phyloP scores from a whole-genome alignment of 306 rosid species.

The Pachyrhizus erosus region DNA sequence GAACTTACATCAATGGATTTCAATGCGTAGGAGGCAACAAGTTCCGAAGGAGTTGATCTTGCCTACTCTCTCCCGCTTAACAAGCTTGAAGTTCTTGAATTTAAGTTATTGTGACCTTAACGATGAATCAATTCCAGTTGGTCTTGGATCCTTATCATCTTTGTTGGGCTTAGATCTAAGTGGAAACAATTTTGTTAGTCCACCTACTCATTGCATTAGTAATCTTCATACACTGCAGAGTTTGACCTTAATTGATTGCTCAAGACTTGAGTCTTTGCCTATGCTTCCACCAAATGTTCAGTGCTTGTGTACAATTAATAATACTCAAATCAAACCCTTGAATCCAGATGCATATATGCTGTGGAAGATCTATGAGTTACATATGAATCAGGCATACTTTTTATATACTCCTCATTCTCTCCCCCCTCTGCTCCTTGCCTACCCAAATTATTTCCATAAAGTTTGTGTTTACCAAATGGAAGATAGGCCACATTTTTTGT shows the following conservation, averaged over 20 bases:
- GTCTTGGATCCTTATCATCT: constrained; percentile 10
- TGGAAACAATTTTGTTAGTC: background rate
- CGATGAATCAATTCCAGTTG: constrained; percentile 1
- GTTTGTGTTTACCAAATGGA: constrained; percentile 9
- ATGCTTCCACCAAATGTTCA: constrained; percentile 32
- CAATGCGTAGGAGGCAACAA: background rate
- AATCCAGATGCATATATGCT: constrained; percentile 18
- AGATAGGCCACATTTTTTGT: background rate
- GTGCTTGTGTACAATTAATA: background rate
- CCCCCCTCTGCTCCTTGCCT: background rate
- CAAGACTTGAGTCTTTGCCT: constrained; percentile 26
- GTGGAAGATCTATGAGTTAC: constrained; percentile 1
- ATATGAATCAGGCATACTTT: background rate
- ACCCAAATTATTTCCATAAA: constrained; percentile 9
- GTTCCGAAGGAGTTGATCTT: background rate
- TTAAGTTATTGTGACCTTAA: constrained; percentile 18
- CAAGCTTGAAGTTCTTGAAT: background rate
- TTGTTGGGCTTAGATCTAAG: constrained; percentile 27
- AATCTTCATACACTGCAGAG: constrained; percentile 16
- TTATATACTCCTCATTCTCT: constrained; percentile 4
- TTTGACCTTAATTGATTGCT: constrained; percentile 14
- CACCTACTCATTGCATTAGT: background rate
- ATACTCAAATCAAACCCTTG: background rate
- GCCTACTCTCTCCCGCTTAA: constrained; percentile 6
- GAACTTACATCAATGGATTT: background rate